Evolutionary conservation across 768 basidiomycete species (phyloP), one percentile per base, ranked within the genome.

Genomic region (Rhodotorula toruloides): DNA sequence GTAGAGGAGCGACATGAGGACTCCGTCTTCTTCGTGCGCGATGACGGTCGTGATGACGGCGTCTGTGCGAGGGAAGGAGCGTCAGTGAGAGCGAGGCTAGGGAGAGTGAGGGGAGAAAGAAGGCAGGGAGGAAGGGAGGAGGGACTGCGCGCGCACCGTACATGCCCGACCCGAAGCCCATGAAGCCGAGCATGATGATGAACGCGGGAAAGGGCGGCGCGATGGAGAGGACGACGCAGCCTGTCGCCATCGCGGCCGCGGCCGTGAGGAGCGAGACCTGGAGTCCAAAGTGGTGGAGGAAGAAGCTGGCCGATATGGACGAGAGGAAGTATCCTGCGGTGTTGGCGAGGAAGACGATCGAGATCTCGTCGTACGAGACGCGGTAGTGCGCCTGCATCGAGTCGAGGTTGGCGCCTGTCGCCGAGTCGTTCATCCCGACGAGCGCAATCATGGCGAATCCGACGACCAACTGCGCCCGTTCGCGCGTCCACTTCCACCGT

Each of bases 251-350:
- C 16, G 40, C 55, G 5, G 36, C 36, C 1, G 40, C 32, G 9
- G 67, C 67, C n/a, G 67, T 64, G 27, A 58, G 43, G 19, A 73
- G 65, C 0, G 68, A 44, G 27, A 53, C 48, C 34, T 61, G 63
- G 19, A 73, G 39, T 2, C 73, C 73, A n/a, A 59, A 62, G 57
- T 71, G 73, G 55, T 73, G 73, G 11, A 66, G 54, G 32, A 73
- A n/a, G 62, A 70, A 70, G 0, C 62, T 53, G 25, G 61, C 54
- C 19, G 63, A 59, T 22, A 73, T 36, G 12, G 47, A 59, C 1
- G 62, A 61, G 43, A 63, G 16, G 48, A 67, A 70, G 58, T 72
- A 68, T 2, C 70, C 66, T 7, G 56, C 55, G 8, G 48, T 42
- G 54, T 56, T 61, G 34, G 54, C 52, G 10, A 73, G 44, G 60